Evolutionary conservation across 108 stramenopile species (phyloP).

Genomic region (Bacterosira constricta): DNA sequence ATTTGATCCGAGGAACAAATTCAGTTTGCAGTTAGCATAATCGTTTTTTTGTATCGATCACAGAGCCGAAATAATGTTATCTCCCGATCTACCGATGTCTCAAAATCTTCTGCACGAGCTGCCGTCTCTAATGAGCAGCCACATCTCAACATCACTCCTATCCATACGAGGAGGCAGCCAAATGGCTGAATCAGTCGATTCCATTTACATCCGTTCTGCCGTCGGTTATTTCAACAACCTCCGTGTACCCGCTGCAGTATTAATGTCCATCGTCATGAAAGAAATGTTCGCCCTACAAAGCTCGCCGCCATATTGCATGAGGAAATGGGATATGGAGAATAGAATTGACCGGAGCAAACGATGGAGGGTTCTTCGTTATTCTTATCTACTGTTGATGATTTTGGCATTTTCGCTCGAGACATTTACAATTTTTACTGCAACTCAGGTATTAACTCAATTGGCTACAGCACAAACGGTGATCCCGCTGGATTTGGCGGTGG

Average conservation of each 20-base stretch:
- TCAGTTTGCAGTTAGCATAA: no score
- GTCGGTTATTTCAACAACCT: slow-evolving; percentile 43
- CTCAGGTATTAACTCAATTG: slow-evolving; percentile 41
- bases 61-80: no score
- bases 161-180: slow-evolving; percentile 29
- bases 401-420: slow-evolving; percentile 45
- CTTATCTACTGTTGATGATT: slow-evolving; percentile 39
- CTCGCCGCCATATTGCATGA: slow-evolving; percentile 29
- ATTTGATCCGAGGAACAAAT: no score
- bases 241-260: slow-evolving; percentile 39
- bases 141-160: slow-evolving; percentile 3
- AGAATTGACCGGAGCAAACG: slow-evolving; percentile 32
- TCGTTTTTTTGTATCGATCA: no score
- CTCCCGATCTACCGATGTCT: background rate
- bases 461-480: slow-evolving; percentile 30
- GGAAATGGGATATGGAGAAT: slow-evolving; percentile 41
- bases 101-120: background rate
- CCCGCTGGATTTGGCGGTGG: slow-evolving; percentile 1
- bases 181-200: slow-evolving; percentile 15
- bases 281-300: slow-evolving; percentile 48
- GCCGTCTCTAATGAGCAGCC: slow-evolving; percentile 1
- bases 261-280: slow-evolving; percentile 40
- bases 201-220: slow-evolving; percentile 29
- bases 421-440: slow-evolving; percentile 46
- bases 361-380: slow-evolving; percentile 39